Evolutionary conservation across 176 grass and related monocot species (phyloP).

Genomic region (Raddia distichophylla): DNA sequence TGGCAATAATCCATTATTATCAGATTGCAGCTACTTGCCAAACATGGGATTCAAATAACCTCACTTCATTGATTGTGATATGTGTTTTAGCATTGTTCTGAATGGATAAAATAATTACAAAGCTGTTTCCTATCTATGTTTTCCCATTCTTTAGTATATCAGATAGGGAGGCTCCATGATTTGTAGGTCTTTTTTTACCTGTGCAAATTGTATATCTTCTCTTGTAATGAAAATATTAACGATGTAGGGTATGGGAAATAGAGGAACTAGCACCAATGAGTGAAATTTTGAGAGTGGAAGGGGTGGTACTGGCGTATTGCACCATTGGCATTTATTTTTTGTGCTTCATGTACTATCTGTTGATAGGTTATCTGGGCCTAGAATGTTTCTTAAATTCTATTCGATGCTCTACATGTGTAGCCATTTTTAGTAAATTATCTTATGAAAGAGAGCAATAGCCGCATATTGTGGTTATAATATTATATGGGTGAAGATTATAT

Average conservation of each 20-base stretch:
- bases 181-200: not conserved
- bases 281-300: not conserved
- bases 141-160: conserved; percentile 14
- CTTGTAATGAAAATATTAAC: not conserved
- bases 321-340: not conserved
- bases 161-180: conserved; percentile 14
- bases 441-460: not conserved
- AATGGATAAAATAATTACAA: not conserved
- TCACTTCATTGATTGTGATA: not conserved
- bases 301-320: not conserved
- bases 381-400: conserved; percentile 2
- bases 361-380: not conserved
- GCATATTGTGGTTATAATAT: not conserved
- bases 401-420: not conserved
- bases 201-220: not conserved
- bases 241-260: not conserved
- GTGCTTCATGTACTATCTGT: not conserved
- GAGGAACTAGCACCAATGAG: not conserved
- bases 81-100: not conserved
- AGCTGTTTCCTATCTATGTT: not conserved
- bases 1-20: not conserved
- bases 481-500: not conserved
- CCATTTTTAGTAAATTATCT: conserved; percentile 6
- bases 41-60: not conserved
- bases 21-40: not conserved